Evolutionary conservation across 2,329 filamentous ascomycete genomes (phyloP).

Genomic region (Helminthosporium solani): DNA sequence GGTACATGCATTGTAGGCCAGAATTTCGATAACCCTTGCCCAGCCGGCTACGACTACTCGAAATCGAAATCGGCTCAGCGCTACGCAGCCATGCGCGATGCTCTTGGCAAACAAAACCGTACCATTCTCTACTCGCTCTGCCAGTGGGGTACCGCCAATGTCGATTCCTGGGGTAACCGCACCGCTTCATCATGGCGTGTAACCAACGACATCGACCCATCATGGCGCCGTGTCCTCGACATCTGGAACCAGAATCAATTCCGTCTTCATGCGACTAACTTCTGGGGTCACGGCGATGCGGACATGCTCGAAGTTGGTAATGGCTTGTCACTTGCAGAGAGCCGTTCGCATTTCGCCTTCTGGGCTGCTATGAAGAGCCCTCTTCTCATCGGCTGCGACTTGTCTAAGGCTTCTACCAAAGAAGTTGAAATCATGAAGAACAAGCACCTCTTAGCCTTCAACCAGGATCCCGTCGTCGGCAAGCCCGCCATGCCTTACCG

Average conservation of each 20-base stretch:
- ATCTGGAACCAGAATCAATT: constrained; percentile 25
- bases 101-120: constrained; percentile 43
- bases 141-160: constrained; percentile 35
- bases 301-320: constrained; percentile 44
- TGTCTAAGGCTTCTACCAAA: constrained; percentile 40
- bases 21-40: constrained; percentile 40
- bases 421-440: constrained; percentile 45
- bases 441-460: constrained; percentile 46
- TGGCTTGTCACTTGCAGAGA: constrained; percentile 32
- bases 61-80: constrained; percentile 50
- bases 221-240: constrained; percentile 21
- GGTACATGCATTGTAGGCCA: constrained; percentile 37
- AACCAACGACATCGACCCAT: constrained; percentile 24
- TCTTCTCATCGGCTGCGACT: constrained; percentile 46
- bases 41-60: constrained; percentile 53
- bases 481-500: constrained; percentile 42
- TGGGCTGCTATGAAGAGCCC: constrained; percentile 47
- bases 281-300: constrained; percentile 27
- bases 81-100: constrained; percentile 50
- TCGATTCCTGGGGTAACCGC: constrained; percentile 34
- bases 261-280: constrained; percentile 19
- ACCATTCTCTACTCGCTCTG: constrained; percentile 40
- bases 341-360: constrained; percentile 42
- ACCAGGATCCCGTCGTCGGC: constrained; percentile 48
- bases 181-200: constrained; percentile 37